Conservation (phyloP, 2,329 filamentous ascomycete species). For the Knufia fluminis region DNA sequence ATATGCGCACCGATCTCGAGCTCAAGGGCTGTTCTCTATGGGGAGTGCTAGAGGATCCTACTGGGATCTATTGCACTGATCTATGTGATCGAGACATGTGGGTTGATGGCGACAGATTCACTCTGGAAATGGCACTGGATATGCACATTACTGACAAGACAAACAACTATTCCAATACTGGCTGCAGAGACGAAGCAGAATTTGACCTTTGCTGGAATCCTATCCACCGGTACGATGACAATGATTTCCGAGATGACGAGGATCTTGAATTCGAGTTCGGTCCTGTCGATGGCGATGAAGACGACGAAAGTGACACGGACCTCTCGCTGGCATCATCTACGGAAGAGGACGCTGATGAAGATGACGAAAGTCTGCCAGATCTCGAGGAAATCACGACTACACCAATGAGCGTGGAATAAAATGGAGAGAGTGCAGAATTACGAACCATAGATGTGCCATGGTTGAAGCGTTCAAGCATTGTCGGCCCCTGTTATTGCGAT, state of each 20-base stretch:
- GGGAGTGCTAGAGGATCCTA: conserved; percentile 18
- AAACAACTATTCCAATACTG: not conserved
- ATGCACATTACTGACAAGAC: conserved; percentile 14
- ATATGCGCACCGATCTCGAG: conserved; percentile 16
- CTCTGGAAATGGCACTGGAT: conserved; percentile 15
- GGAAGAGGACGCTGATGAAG: not conserved
- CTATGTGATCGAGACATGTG: conserved; percentile 15
- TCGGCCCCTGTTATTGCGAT: too few relatives aligned
- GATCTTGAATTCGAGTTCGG: conserved; percentile 3
- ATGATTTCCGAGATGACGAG: conserved; percentile 1
- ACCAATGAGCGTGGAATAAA: not conserved
- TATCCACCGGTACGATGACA: not conserved
- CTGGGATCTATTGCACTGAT: conserved; percentile 17
- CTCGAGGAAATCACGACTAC: not conserved
- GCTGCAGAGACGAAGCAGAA: not conserved
- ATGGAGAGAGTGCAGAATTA: too few relatives aligned
- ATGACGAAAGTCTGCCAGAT: not conserved
- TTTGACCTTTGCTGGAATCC: not conserved
- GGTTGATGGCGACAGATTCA: conserved; percentile 9
- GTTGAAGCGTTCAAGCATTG: too few relatives aligned
- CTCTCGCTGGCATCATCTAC: not conserved
- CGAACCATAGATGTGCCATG: too few relatives aligned
- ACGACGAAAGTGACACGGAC: not conserved
- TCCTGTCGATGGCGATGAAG: not conserved
- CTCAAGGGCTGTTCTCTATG: conserved; percentile 13